Conservation (phyloP, 768 basidiomycete species). For the Boletus pseudopeckii region DNA sequence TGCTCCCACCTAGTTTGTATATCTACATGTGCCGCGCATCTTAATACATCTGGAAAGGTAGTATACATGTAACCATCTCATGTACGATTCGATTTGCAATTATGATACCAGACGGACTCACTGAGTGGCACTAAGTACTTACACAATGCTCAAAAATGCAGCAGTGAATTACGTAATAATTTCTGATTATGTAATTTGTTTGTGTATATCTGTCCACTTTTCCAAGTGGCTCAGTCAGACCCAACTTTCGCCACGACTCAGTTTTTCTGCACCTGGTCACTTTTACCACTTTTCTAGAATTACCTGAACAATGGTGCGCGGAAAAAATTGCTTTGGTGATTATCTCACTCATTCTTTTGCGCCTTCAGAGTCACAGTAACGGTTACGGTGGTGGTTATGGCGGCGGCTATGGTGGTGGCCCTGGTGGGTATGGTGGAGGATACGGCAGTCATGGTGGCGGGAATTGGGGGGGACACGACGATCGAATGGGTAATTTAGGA, state of each 20-base stretch:
- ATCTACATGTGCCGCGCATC: background rate
- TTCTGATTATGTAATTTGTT: constrained; percentile 3
- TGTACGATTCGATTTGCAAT: constrained; percentile 5
- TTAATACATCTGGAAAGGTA: constrained; percentile 1
- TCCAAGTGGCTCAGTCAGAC: constrained; percentile 12
- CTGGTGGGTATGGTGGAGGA: constrained; percentile 25
- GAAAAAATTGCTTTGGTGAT: background rate
- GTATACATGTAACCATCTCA: constrained; percentile 4
- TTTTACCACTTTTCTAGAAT: background rate
- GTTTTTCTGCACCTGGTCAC: constrained; percentile 1
- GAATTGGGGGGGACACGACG: constrained; percentile 41
- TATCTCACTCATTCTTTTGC: background rate
- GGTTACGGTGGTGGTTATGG: constrained; percentile 36
- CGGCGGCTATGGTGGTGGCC: constrained; percentile 26
- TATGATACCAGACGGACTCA: constrained; percentile 9
- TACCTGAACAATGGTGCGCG: constrained; percentile 20
- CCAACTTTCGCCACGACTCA: constrained; percentile 23
- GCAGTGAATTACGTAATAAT: constrained; percentile 4
- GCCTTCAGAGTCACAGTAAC: constrained; percentile 30
- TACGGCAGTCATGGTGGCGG: constrained; percentile 28
- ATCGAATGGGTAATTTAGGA: constrained; percentile 80
- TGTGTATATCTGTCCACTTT: constrained; percentile 14
- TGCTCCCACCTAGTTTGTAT: constrained; percentile 3
- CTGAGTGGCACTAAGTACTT: too few species aligned
- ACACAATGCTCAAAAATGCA: too few species aligned